Base-by-base conservation (phyloP, 352 stramenopile species). In the Albugo candida region DNA sequence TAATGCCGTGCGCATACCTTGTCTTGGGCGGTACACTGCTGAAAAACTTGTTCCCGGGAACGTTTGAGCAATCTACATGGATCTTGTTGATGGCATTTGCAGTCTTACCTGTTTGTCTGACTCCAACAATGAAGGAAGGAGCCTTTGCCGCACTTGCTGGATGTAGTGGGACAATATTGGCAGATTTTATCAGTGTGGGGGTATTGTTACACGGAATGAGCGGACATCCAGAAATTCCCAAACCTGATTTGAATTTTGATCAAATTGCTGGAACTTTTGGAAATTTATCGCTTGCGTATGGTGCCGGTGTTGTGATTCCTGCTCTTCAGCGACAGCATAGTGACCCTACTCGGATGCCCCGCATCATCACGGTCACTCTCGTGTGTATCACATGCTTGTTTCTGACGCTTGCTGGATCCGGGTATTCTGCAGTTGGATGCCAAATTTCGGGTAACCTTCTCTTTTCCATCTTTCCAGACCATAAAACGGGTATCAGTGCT, bases 371-470 rank as follows among this genome's bases (percentile, higher is more conserved):
- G 3, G 43, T 54, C 27, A 39, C 49, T 11, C 17, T 39, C 20
- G 53, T 47, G 16, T n/a, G 41, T 16, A 53, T 54, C 47, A 54
- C 49, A 2, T 17, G 52, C 5, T 31, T 58, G 12, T 58, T 58
- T 43, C n/a, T 58, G 2, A 21, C 37, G 18, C 37, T 58, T n/a
- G 18, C 52, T 13, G 45, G 54, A 35, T 21, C 44, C 14, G 52
- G 49, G 13, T 40, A 57, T 20, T 41, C 27, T 11, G 18, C 27
- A 16, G 37, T 58, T 5, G 52, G 52, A 11, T 58, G 52, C 41
- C 52, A 58, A 45, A 56, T 58, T 18, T 41, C 46, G 10, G 52
- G 52, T 21, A 58, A 58, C 36, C 27, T 58, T 8, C 49, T 58
- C n/a, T 58, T 58, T 42, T 16, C 52, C 16, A 56, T 58, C 24